Percentiles rank a stretch among this genome's conserved stretches.
Evolutionary conservation across 2,329 filamentous ascomycete species (phyloP).

Genomic region (Chalaropsis ovoidea): DNA sequence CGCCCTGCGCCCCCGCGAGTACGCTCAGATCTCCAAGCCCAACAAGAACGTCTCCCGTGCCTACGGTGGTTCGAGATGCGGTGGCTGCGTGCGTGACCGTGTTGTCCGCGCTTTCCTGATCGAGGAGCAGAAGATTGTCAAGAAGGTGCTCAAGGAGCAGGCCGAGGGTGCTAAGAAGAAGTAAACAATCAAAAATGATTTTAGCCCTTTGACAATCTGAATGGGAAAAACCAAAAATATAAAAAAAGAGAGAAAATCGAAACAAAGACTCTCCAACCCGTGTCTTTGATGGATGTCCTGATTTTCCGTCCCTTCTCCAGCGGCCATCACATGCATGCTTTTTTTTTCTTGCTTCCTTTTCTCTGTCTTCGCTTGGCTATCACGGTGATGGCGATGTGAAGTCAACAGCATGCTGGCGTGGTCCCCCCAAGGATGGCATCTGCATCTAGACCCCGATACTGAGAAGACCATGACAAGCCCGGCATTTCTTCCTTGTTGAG

Average conservation of each 20-base stretch:
- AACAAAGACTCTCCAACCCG: constrained; percentile 19
- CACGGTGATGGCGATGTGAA: not conserved
- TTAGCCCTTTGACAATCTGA: constrained; percentile 19
- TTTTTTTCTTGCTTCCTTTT: constrained; percentile 10
- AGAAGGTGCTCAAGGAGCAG: constrained; percentile 99
- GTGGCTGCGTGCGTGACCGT: constrained; percentile 95
- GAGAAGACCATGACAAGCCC: not conserved
- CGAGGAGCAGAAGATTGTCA: constrained; percentile 99
- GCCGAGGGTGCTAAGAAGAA: constrained; percentile 61
- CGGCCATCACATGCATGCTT: not conserved
- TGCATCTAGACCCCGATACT: not conserved
- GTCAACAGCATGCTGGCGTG: not conserved
- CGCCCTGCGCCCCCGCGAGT: constrained; percentile 96
- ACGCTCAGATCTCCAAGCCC: constrained; percentile 90
- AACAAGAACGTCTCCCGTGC: constrained; percentile 99
- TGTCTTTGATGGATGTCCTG: constrained; percentile 30
- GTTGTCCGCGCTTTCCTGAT: constrained; percentile 98
- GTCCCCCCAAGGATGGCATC: not conserved
- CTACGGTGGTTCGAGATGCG: constrained; percentile 97
- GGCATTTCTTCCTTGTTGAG: not conserved
- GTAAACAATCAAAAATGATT: constrained; percentile 43
- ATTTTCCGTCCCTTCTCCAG: constrained; percentile 28
- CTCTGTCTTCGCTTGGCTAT: not conserved
- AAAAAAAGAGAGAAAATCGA: constrained; percentile 24
- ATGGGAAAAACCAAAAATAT: constrained; percentile 19